Percentiles rank a stretch among this genome's conserved stretches.
Evolutionary conservation across 2,329 filamentous ascomycete genomes (phyloP).

Genomic region (Colletotrichum sp.): DNA sequence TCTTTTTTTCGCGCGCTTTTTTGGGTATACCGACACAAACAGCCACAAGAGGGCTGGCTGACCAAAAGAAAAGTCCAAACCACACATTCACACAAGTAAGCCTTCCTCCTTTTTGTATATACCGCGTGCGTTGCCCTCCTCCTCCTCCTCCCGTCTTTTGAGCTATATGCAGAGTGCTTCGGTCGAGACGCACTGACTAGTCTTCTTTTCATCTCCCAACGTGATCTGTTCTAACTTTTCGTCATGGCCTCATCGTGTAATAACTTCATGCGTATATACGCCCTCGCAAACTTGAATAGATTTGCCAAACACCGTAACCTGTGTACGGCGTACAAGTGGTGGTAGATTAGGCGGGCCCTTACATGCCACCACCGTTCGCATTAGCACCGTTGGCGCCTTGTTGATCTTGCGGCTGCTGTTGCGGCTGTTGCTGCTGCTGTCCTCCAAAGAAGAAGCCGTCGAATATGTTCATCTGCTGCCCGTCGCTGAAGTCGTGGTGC

Average conservation of each 20-base stretch:
- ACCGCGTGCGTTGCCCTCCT: not conserved
- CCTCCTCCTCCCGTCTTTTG: not conserved
- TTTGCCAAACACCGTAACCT: not conserved
- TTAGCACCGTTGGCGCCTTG: slow-evolving; percentile 19
- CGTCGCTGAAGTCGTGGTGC: slow-evolving; percentile 67
- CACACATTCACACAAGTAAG: not conserved
- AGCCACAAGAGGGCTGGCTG: not conserved
- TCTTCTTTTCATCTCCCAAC: not conserved
- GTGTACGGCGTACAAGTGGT: not conserved
- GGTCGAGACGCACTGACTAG: not conserved
- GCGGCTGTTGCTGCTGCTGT: slow-evolving; percentile 36
- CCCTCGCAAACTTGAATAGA: not conserved
- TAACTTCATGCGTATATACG: not conserved
- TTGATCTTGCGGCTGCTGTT: not conserved
- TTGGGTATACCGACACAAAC: not conserved
- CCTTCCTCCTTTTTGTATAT: not conserved
- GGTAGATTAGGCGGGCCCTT: not conserved
- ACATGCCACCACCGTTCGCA: not conserved
- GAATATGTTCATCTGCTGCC: slow-evolving; percentile 69
- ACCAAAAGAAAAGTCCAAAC: not conserved
- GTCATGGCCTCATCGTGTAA: not conserved
- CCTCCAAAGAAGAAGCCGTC: slow-evolving; percentile 77
- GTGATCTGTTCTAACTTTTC: not conserved
- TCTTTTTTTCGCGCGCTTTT: not conserved
- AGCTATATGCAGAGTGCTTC: not conserved